A percentile compares a stretch with the other conserved stretches of the same genome.
These are phyloP conservation scores for Talaromyces stipitatus DNA, from an alignment of 495 filamentous ascomycete species.

Conservation along the genomic window DNA sequence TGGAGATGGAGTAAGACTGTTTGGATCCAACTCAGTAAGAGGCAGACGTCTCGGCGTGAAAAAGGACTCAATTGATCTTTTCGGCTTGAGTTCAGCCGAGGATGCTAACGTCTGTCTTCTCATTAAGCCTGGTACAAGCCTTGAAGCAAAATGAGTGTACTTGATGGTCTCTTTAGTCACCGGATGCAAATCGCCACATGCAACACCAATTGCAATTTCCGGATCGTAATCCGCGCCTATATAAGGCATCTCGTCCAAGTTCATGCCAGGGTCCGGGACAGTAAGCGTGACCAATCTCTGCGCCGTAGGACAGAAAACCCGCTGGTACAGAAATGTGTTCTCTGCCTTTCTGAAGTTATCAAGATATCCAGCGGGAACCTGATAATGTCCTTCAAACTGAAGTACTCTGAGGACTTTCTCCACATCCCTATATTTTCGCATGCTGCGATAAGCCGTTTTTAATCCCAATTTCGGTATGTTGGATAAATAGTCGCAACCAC, in stretches of 20 bases:
- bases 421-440: slow-evolving; percentile 81
- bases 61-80: slow-evolving; percentile 65
- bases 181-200: slow-evolving; percentile 79
- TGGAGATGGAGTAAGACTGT: slow-evolving; percentile 67
- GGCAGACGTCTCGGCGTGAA: slow-evolving; percentile 72
- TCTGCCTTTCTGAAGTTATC: slow-evolving; percentile 77
- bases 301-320: slow-evolving; percentile 78
- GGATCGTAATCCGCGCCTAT: slow-evolving; percentile 68
- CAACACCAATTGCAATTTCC: slow-evolving; percentile 65
- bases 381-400: slow-evolving; percentile 78
- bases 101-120: slow-evolving; percentile 36
- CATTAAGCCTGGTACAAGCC: slow-evolving; percentile 20
- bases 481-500: slow-evolving; percentile 93
- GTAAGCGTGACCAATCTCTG: slow-evolving; percentile 67
- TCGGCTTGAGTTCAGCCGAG: slow-evolving; percentile 51
- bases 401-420: slow-evolving; percentile 76
- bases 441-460: slow-evolving; percentile 84
- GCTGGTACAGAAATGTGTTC: slow-evolving; percentile 85
- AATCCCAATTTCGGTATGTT: slow-evolving; percentile 80
- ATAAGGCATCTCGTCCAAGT: slow-evolving; percentile 61
- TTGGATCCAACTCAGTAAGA: slow-evolving; percentile 79
- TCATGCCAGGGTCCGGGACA: slow-evolving; percentile 48
- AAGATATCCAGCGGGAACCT: slow-evolving; percentile 70
- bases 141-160: slow-evolving; percentile 22
- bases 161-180: slow-evolving; percentile 70